Percentiles rank a stretch among this genome's conserved stretches.
Evolutionary conservation across 148 eudicot genomes (phyloP).

Genomic region (Rhododendron henanense): DNA sequence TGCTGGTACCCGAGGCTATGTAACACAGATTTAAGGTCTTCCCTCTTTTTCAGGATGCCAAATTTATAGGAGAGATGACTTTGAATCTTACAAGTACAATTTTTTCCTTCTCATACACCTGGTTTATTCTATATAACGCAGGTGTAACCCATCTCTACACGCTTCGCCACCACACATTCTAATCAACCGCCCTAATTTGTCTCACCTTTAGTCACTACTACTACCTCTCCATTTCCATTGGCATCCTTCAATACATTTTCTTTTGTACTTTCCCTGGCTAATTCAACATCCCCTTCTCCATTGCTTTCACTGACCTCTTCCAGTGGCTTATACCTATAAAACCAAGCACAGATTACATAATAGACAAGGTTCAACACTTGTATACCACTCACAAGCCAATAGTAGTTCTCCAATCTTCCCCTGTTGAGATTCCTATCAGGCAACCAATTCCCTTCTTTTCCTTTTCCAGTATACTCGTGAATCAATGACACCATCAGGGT

Average conservation of each 20-base stretch:
- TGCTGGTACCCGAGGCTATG: background rate
- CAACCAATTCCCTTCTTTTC: slow-evolving; percentile 32
- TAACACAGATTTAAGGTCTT: background rate
- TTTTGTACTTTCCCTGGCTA: background rate
- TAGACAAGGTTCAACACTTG: slow-evolving; percentile 33
- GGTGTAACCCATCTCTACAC: background rate
- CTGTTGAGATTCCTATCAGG: slow-evolving; percentile 37
- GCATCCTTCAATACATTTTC: background rate
- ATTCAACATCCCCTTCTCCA: slow-evolving; percentile 18
- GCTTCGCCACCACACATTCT: background rate
- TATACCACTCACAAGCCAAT: slow-evolving; percentile 32
- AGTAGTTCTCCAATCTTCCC: slow-evolving; percentile 38
- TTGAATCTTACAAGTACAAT: no score
- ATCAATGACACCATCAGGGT: slow-evolving; percentile 39
- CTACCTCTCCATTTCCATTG: background rate
- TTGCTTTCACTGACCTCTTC: slow-evolving; percentile 17
- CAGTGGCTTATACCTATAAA: slow-evolving; percentile 32
- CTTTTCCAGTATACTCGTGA: slow-evolving; percentile 34
- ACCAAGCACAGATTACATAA: slow-evolving; percentile 24
- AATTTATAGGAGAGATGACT: background rate
- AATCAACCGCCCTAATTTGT: background rate
- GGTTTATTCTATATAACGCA: no score
- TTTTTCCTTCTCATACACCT: background rate
- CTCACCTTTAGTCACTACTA: background rate
- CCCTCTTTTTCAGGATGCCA: background rate